A percentile compares a stretch with the other conserved stretches of the same genome.
phyloP scores from a whole-genome alignment of 495 filamentous ascomycete species.

The Tuber brumale region DNA sequence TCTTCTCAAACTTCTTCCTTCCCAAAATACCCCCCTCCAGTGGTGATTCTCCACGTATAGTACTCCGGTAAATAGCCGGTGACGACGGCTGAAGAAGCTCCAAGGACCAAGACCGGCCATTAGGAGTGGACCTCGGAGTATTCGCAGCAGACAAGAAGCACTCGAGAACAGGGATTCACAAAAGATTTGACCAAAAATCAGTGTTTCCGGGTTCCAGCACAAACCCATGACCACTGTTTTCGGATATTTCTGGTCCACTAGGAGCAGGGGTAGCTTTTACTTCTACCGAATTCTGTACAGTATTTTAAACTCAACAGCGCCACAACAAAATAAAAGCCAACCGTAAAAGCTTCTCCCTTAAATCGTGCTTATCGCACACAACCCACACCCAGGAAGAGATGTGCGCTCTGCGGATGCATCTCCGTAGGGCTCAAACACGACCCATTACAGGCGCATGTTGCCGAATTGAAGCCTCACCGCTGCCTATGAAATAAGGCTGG shows the following conservation, averaged over 20 bases:
- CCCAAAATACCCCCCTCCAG: neutral
- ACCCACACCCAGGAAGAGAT: neutral
- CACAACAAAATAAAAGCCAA: neutral
- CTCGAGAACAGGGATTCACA: neutral
- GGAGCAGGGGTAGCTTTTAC: neutral
- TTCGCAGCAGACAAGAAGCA: neutral
- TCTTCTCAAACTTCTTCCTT: neutral
- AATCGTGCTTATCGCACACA: neutral
- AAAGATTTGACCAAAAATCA: neutral
- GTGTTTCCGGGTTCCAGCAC: neutral
- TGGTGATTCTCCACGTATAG: neutral
- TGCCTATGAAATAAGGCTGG: neutral
- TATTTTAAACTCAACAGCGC: neutral
- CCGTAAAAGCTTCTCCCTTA: neutral
- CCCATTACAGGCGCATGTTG: neutral
- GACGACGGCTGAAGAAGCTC: neutral
- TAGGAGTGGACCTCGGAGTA: neutral
- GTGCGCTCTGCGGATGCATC: neutral
- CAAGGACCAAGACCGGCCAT: neutral
- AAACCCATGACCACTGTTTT: neutral
- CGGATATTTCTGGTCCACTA: neutral
- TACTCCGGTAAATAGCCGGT: neutral
- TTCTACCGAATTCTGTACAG: neutral
- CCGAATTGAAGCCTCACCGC: neutral
- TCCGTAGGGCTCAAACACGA: neutral